Percentiles rank a stretch among this genome's conserved stretches.
phyloP scores from a whole-genome alignment of 1,139 yeast genomes.

The Nakaseomyces bracarensis region DNA sequence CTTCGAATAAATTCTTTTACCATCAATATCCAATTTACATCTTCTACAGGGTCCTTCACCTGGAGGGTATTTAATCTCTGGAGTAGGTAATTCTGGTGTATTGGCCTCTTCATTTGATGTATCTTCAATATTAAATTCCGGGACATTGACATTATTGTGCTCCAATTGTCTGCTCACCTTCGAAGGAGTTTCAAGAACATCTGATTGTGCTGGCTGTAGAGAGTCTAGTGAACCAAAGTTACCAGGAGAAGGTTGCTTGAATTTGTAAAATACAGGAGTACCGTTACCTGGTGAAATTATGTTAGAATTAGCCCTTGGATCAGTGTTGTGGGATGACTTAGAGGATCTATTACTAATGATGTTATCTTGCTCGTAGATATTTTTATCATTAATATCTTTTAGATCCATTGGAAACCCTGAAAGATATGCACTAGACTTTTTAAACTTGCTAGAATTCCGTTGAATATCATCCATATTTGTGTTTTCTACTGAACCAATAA shows the following conservation, averaged over 20 bases:
- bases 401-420: constrained; percentile 17
- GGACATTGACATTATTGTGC: background rate
- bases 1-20: constrained; percentile 58
- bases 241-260: constrained; percentile 9
- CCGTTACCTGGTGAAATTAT: constrained; percentile 5
- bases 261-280: constrained; percentile 21
- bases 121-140: background rate
- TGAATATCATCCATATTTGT: background rate
- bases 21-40: constrained; percentile 40
- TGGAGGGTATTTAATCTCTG: constrained; percentile 35
- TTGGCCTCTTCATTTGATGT: too few relatives aligned
- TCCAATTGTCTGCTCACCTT: background rate
- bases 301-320: constrained; percentile 3
- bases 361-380: background rate
- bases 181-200: background rate
- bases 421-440: constrained; percentile 26
- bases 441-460: constrained; percentile 10
- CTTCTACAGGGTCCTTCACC: constrained; percentile 70
- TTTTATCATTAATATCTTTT: background rate
- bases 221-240: background rate
- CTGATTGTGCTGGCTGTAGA: background rate
- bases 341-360: background rate
- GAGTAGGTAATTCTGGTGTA: too few relatives aligned
- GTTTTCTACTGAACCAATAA: background rate
- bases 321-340: background rate